phyloP scores from a whole-genome alignment of 768 basidiomycete species.

The Lyophyllum atratum region DNA sequence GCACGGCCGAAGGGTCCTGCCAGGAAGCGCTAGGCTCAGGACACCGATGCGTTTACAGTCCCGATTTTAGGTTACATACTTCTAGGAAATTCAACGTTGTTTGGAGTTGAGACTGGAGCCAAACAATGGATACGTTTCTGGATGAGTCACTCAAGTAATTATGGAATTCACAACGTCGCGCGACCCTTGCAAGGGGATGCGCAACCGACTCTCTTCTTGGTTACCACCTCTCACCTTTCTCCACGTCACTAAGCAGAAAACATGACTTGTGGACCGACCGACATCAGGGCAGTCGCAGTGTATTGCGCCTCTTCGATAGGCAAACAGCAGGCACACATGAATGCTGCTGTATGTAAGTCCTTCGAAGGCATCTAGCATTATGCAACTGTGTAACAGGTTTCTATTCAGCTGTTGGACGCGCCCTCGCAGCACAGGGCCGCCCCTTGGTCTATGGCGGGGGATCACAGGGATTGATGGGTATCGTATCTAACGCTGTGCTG shows the following conservation, averaged over 20 bases:
- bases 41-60: background rate
- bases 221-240: background rate
- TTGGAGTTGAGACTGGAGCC: too few species aligned
- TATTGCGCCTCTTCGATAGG: conserved; percentile 84
- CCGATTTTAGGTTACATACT: too few species aligned
- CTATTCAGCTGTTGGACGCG: conserved; percentile 66
- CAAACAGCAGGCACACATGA: conserved; percentile 55
- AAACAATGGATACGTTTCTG: too few species aligned
- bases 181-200: background rate
- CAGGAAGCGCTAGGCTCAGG: conserved; percentile 44
- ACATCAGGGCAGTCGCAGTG: conserved; percentile 54
- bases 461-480: conserved; percentile 82
- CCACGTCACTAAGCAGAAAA: background rate
- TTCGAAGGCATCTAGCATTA: background rate
- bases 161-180: too few species aligned
- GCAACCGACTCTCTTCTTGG: too few species aligned
- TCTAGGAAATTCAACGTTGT: too few species aligned
- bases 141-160: background rate
- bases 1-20: conserved; percentile 71
- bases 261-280: background rate
- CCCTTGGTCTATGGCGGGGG: conserved; percentile 90
- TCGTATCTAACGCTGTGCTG: conserved; percentile 66
- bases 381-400: background rate
- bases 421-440: conserved; percentile 60
- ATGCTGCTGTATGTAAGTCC: conserved; percentile 70